A percentile compares a stretch with the other conserved stretches of the same genome.
Evolutionary conservation across 768 basidiomycete species (phyloP).

Genomic region (Dendrothele bispora): DNA sequence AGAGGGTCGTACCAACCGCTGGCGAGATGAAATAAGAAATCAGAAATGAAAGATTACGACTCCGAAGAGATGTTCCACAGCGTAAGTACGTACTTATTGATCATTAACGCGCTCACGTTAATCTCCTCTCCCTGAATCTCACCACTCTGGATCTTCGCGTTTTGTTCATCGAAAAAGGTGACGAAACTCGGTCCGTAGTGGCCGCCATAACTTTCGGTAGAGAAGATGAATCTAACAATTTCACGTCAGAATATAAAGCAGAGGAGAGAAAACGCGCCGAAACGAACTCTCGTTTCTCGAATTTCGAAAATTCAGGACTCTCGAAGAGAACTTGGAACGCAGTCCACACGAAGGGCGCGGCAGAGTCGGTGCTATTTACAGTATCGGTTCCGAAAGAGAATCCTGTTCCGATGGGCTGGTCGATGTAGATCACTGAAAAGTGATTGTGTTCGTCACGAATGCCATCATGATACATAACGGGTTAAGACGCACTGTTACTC

Average conservation of each 20-base stretch:
- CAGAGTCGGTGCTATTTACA: constrained; percentile 58
- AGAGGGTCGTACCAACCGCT: constrained; percentile 71
- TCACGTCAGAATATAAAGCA: no score
- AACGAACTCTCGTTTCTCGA: constrained; percentile 51
- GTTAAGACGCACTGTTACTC: constrained; percentile 52
- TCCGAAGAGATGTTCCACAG: neutral
- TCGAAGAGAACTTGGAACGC: constrained; percentile 66
- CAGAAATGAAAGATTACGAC: neutral
- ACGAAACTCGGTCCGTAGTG: constrained; percentile 69
- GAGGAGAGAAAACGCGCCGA: neutral
- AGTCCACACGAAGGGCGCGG: constrained; percentile 58
- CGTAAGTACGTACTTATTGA: constrained; percentile 47
- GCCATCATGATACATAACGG: neutral
- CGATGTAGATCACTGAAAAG: constrained; percentile 64
- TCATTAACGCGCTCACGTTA: constrained; percentile 59
- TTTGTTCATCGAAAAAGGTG: constrained; percentile 65
- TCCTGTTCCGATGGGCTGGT: constrained; percentile 67
- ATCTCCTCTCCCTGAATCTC: constrained; percentile 48
- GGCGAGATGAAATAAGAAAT: neutral
- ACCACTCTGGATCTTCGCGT: constrained; percentile 46
- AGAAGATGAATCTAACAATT: constrained; percentile 52
- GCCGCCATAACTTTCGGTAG: constrained; percentile 69
- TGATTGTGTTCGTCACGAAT: neutral
- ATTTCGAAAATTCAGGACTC: constrained; percentile 50
- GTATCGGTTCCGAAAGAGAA: constrained; percentile 60